Evolutionary conservation across 1,139 yeast species (phyloP).

Genomic region (Kurtzmaniella natalensis): DNA sequence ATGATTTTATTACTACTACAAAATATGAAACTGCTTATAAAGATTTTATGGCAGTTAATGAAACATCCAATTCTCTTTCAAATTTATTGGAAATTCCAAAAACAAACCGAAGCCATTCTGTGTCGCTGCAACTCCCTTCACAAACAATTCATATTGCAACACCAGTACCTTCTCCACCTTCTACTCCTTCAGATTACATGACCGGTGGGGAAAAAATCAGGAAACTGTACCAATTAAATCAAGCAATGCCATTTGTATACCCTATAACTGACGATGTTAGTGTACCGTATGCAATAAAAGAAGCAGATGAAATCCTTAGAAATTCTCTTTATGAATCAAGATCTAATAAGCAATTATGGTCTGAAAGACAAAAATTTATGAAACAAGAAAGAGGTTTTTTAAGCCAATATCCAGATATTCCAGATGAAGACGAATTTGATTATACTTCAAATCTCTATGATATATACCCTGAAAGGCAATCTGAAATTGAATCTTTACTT

Average conservation of each 20-base stretch:
- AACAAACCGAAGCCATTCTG: constrained; percentile 49
- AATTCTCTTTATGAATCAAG: constrained; percentile 63
- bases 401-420: constrained; percentile 18
- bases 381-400: constrained; percentile 71
- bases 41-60: constrained; percentile 38
- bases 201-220: constrained; percentile 63
- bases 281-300: constrained; percentile 73
- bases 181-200: constrained; percentile 55
- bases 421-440: constrained; percentile 14
- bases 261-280: constrained; percentile 39
- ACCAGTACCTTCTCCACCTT: constrained; percentile 83
- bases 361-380: constrained; percentile 66
- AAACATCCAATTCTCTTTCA: constrained; percentile 48
- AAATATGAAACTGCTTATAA: constrained; percentile 11
- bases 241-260: constrained; percentile 73
- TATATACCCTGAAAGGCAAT: constrained; percentile 27
- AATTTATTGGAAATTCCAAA: constrained; percentile 59
- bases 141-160: constrained; percentile 79
- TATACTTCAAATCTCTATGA: constrained; percentile 15
- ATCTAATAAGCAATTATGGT: constrained; percentile 65
- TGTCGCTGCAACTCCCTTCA: constrained; percentile 53
- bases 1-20: constrained; percentile 14
- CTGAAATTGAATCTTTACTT: constrained; percentile 41
- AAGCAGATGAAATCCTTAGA: constrained; percentile 62
- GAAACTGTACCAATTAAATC: constrained; percentile 74